Percentiles rank a stretch among this genome's conserved stretches.
These are phyloP conservation scores for Piloderma croceum DNA, from an alignment of 768 basidiomycete genomes.

Conservation along the genomic window DNA sequence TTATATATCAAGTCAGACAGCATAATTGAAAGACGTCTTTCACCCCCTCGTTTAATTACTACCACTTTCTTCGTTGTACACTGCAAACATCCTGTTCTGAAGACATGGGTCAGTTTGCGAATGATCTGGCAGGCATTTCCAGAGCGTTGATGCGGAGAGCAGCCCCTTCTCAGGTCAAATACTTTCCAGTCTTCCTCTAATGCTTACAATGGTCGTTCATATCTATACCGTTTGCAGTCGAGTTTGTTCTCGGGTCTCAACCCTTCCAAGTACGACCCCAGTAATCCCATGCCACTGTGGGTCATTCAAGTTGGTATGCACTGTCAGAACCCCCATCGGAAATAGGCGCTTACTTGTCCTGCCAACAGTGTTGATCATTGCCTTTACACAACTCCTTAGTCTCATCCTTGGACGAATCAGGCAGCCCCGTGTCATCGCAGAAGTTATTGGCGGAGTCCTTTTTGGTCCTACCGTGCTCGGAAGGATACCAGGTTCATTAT, in stretches of 20 bases:
- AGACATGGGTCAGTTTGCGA: too few relatives aligned
- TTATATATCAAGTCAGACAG: too few relatives aligned
- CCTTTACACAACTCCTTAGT: slow-evolving; percentile 69
- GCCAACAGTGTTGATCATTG: slow-evolving; percentile 71
- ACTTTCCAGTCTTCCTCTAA: too few relatives aligned
- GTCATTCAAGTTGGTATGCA: slow-evolving; percentile 65
- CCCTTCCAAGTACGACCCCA: slow-evolving; percentile 53
- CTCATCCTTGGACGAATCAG: slow-evolving; percentile 60
- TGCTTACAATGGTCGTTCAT: too few relatives aligned
- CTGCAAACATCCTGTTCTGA: too few relatives aligned
- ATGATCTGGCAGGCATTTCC: too few relatives aligned
- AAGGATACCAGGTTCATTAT: slow-evolving; percentile 60
- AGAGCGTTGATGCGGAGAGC: too few relatives aligned
- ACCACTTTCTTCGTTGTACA: too few relatives aligned
- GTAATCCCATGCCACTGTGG: slow-evolving; percentile 73
- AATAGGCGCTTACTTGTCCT: not conserved
- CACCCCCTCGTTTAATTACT: too few relatives aligned
- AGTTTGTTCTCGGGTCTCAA: slow-evolving; percentile 76
- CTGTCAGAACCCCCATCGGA: not conserved
- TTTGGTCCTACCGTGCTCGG: slow-evolving; percentile 78
- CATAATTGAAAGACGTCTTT: too few relatives aligned
- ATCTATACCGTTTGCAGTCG: too few relatives aligned
- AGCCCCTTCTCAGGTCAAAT: too few relatives aligned
- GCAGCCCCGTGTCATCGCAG: slow-evolving; percentile 91
- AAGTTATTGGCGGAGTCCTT: slow-evolving; percentile 86